phyloP scores from a whole-genome alignment of 1,139 yeast genomes.

The Nakaseomyces bracarensis region DNA sequence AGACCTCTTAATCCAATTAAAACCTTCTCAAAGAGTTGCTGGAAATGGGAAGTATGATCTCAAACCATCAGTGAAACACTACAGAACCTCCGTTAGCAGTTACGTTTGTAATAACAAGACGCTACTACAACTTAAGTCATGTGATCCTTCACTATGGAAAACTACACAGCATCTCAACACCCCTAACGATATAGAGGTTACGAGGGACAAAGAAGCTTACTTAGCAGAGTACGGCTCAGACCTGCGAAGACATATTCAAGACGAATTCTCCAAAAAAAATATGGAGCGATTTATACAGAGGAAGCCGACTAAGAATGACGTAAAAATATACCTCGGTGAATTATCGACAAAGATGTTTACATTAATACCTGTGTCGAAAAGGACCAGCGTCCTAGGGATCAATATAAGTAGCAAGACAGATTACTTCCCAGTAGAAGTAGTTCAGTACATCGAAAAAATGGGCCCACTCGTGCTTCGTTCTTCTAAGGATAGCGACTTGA shows the following conservation, averaged over 20 bases:
- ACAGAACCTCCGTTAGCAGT: neutral
- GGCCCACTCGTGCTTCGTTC: neutral
- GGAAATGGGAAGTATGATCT: neutral
- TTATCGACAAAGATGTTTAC: neutral
- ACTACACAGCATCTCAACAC: neutral
- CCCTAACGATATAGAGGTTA: neutral
- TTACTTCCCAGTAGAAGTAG: neutral
- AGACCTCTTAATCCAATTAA: conserved; percentile 21
- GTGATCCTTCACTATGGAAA: neutral
- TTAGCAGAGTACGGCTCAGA: neutral
- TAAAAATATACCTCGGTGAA: neutral
- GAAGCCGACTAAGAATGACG: neutral
- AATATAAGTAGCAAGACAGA: neutral
- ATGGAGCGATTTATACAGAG: neutral
- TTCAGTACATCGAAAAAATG: neutral
- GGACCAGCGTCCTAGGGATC: neutral
- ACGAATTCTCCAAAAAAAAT: neutral
- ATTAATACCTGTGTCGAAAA: neutral
- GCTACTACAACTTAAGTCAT: neutral
- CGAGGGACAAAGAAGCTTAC: neutral
- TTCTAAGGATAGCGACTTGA: neutral
- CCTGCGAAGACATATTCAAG: neutral
- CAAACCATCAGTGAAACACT: neutral
- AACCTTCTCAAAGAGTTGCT: conserved; percentile 7
- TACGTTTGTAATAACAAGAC: conserved; percentile 1